Percentiles rank a stretch among this genome's conserved stretches.
phyloP scores from a whole-genome alignment of 805 yeast genomes.

The Isabelozyma gotoi region DNA sequence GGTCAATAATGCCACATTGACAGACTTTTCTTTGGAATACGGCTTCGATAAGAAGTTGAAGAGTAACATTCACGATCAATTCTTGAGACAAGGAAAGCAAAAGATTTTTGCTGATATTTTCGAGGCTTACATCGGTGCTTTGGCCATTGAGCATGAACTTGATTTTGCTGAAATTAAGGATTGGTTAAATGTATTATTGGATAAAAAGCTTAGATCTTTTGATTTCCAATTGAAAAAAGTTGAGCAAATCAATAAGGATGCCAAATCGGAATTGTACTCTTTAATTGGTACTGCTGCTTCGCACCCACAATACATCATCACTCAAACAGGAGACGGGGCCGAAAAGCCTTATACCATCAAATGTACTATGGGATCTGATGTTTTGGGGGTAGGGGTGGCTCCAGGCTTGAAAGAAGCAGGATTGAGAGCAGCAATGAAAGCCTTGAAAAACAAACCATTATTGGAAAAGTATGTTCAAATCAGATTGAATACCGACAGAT shows the following conservation, averaged over 20 bases:
- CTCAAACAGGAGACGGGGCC: slow-evolving; percentile 45
- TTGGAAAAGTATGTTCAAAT: slow-evolving; percentile 63
- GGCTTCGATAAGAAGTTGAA: slow-evolving; percentile 60
- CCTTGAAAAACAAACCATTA: slow-evolving; percentile 55
- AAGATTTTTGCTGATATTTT: slow-evolving; percentile 86
- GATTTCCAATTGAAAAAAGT: slow-evolving; percentile 31
- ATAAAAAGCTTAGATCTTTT: slow-evolving; percentile 38
- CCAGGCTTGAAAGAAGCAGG: slow-evolving; percentile 76
- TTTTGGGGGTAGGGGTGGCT: slow-evolving; percentile 73
- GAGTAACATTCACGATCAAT: slow-evolving; percentile 46
- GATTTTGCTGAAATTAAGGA: slow-evolving; percentile 49
- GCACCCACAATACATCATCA: slow-evolving; percentile 58
- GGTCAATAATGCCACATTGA: slow-evolving; percentile 70
- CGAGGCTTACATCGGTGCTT: slow-evolving; percentile 92
- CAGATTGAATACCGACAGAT: slow-evolving; percentile 35
- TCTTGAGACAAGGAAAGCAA: slow-evolving; percentile 51
- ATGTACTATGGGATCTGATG: slow-evolving; percentile 63
- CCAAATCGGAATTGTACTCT: slow-evolving; percentile 77
- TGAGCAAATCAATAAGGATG: slow-evolving; percentile 54
- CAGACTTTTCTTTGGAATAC: slow-evolving; percentile 68
- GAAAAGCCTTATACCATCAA: slow-evolving; percentile 59
- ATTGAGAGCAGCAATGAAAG: slow-evolving; percentile 79
- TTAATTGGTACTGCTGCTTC: slow-evolving; percentile 72
- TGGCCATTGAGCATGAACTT: slow-evolving; percentile 55
- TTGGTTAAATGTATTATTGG: slow-evolving; percentile 57